Percentiles rank a stretch among this genome's conserved stretches.
Conservation (phyloP, 1,284 basidiomycete genomes). For the Rhodotorula sp. region DNA sequence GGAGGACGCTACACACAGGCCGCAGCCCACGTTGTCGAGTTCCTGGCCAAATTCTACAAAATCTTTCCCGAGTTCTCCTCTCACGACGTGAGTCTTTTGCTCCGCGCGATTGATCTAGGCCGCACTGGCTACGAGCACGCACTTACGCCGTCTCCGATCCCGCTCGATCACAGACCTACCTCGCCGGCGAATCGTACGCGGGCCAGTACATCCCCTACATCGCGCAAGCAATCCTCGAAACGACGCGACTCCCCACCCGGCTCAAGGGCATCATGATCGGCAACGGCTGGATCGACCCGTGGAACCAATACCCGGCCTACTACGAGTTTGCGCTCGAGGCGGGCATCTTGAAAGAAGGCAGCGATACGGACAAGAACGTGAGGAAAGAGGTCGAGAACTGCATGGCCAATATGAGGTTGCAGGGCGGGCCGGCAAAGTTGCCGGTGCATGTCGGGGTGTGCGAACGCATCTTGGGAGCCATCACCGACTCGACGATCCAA, state of each 20-base stretch:
- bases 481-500: conserved; percentile 64
- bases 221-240: conserved; percentile 54
- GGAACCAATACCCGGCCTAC: conserved; percentile 84
- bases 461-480: conserved; percentile 62
- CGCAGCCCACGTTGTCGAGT: conserved; percentile 73
- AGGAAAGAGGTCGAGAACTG: conserved; percentile 68
- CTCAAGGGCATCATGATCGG: conserved; percentile 86
- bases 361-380: conserved; percentile 65
- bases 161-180: conserved; percentile 66
- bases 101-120: neutral
- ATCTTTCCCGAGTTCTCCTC: conserved; percentile 84
- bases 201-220: conserved; percentile 99
- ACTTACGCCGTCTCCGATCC: no score
- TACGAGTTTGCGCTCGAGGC: conserved; percentile 81
- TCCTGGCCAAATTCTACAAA: conserved; percentile 79
- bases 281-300: conserved; percentile 95
- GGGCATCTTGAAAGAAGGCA: conserved; percentile 70
- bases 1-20: no score
- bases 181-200: conserved; percentile 92
- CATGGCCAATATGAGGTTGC: conserved; percentile 51
- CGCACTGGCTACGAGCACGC: neutral
- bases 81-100: conserved; percentile 67
- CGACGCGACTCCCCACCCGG: conserved; percentile 48
- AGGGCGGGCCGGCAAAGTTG: conserved; percentile 52
- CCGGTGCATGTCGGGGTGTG: conserved; percentile 68